Conservation (phyloP, 495 filamentous ascomycete species). For the Pyrenopolyporus hunteri region DNA sequence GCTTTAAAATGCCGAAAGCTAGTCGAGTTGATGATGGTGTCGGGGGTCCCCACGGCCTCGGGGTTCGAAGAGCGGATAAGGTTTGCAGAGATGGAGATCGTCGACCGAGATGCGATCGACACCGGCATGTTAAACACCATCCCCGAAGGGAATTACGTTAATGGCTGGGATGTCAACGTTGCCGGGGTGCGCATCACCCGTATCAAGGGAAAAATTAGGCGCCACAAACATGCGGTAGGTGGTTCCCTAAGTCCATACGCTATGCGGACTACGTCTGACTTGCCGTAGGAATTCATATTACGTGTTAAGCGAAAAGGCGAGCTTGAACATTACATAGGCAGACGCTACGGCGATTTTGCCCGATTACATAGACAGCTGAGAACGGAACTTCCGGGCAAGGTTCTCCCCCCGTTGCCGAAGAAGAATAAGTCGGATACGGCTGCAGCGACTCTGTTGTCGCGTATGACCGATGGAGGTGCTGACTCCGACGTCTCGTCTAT, state of each 20-base stretch:
- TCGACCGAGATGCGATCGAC: constrained; percentile 90
- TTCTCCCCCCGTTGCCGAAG: constrained; percentile 82
- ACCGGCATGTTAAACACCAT: constrained; percentile 82
- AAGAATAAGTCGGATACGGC: constrained; percentile 83
- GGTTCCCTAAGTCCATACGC: not conserved
- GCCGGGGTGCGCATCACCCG: constrained; percentile 82
- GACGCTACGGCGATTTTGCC: constrained; percentile 87
- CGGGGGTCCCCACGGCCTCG: constrained; percentile 91
- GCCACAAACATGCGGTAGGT: constrained; percentile 90
- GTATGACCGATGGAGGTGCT: constrained; percentile 56
- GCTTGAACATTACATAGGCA: constrained; percentile 75
- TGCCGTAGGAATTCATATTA: constrained; percentile 82
- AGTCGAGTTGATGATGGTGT: constrained; percentile 99
- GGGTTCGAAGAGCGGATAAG: constrained; percentile 96
- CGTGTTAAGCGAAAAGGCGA: constrained; percentile 76
- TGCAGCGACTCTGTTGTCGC: constrained; percentile 58
- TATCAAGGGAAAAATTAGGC: constrained; percentile 83
- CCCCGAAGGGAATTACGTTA: constrained; percentile 87
- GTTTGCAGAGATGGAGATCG: constrained; percentile 95
- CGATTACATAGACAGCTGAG: constrained; percentile 78
- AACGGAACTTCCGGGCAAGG: constrained; percentile 87
- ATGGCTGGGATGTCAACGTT: constrained; percentile 98
- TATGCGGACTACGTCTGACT: constrained; percentile 22
- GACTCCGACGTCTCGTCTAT: constrained; percentile 77
- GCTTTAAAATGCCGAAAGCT: constrained; percentile 92